These are phyloP conservation scores for Phytophthora fragariae DNA, from an alignment of 352 stramenopile genomes.

Conservation along the genomic window DNA sequence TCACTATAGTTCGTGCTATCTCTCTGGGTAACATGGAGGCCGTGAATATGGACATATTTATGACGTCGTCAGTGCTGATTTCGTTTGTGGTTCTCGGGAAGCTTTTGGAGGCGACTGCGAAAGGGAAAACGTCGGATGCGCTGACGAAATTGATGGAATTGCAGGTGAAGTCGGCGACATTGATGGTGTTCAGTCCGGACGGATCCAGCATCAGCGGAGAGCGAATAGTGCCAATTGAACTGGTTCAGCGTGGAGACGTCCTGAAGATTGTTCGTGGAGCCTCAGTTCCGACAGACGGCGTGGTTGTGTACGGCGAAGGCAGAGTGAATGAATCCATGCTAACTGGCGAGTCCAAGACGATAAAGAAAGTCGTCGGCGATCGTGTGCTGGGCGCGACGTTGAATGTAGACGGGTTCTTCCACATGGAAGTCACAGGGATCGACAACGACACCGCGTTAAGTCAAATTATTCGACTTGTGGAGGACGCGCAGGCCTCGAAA, in stretches of 20 bases:
- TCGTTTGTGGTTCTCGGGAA: slow-evolving; percentile 98
- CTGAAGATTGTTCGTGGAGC: slow-evolving; percentile 93
- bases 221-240: slow-evolving; percentile 75
- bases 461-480: slow-evolving; percentile 98
- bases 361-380: slow-evolving; percentile 90
- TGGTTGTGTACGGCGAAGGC: slow-evolving; percentile 91
- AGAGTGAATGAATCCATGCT: slow-evolving; percentile 95
- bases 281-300: slow-evolving; percentile 92
- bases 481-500: slow-evolving; percentile 97
- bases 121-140: slow-evolving; percentile 93
- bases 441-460: slow-evolving; percentile 93
- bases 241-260: slow-evolving; percentile 92
- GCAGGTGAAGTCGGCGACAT: slow-evolving; percentile 92
- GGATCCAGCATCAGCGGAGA: slow-evolving; percentile 61
- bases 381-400: slow-evolving; percentile 89
- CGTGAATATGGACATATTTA: slow-evolving; percentile 92
- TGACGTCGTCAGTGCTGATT: slow-evolving; percentile 97
- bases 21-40: slow-evolving; percentile 63
- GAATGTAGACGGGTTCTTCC: slow-evolving; percentile 90
- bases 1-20: slow-evolving; percentile 80
- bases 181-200: slow-evolving; percentile 78
- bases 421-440: slow-evolving; percentile 92
- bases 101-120: slow-evolving; percentile 93
- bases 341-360: slow-evolving; percentile 93
- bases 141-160: slow-evolving; percentile 96